Evolutionary conservation across 345 rosid species (phyloP).

Genomic region (Camelina hispida): DNA sequence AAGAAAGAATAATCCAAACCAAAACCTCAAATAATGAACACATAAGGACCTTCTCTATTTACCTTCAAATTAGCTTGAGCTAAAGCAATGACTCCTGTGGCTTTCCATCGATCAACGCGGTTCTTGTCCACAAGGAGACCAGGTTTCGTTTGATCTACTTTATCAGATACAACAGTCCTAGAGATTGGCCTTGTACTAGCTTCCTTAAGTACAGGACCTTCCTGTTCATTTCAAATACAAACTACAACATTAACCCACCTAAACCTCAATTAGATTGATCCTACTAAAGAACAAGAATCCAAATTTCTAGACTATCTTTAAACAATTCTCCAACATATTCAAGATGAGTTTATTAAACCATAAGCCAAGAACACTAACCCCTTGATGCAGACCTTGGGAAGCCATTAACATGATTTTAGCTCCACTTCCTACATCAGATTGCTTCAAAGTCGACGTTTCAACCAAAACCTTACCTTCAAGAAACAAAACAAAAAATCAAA

Average conservation of each 20-base stretch:
- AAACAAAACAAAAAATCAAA: background rate
- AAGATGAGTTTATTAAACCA: background rate
- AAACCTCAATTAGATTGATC: conserved; percentile 21
- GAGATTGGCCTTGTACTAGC: conserved; percentile 58
- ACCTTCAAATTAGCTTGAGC: conserved; percentile 79
- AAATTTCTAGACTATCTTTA: conserved; percentile 4
- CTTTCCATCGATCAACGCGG: conserved; percentile 67
- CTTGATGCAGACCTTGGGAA: conserved; percentile 92
- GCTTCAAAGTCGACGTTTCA: conserved; percentile 67
- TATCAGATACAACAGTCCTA: conserved; percentile 47
- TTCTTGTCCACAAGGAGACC: conserved; percentile 52
- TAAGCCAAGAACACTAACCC: conserved; percentile 52
- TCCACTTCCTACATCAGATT: conserved; percentile 65
- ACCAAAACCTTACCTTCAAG: conserved; percentile 73
- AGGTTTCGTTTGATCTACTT: conserved; percentile 36
- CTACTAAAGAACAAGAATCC: conserved; percentile 6
- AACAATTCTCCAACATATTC: background rate
- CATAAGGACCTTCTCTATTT: conserved; percentile 13
- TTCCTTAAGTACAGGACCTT: conserved; percentile 72
- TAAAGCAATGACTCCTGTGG: conserved; percentile 76
- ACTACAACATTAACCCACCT: conserved; percentile 1
- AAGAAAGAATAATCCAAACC: background rate
- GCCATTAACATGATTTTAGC: conserved; percentile 91
- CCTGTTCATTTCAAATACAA: conserved; percentile 48
- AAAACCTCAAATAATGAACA: background rate